Evolutionary conservation across 2,329 filamentous ascomycete genomes (phyloP).

Genomic region (Aspergillus fijiensis): DNA sequence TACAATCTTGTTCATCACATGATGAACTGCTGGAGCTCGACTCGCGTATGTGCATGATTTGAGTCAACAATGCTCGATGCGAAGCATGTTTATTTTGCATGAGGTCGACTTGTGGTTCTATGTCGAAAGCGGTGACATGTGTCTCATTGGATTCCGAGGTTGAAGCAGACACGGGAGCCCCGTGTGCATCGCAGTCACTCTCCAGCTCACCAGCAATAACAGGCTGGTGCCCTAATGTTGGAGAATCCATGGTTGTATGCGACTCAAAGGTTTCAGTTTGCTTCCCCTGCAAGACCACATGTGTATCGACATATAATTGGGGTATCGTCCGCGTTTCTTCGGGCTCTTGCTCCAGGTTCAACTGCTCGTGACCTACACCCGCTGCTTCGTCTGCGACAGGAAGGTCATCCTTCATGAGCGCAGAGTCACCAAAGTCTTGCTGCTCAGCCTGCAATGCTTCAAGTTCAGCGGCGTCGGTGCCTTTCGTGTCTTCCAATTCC

Average conservation of each 20-base stretch:
- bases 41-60: constrained; percentile 51
- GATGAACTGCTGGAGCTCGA: constrained; percentile 45
- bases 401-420: constrained; percentile 22
- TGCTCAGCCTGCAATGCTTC: constrained; percentile 20
- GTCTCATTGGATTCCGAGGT: constrained; percentile 63
- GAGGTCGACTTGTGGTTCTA: constrained; percentile 66
- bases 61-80: constrained; percentile 46
- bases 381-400: constrained; percentile 24
- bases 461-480: constrained; percentile 32
- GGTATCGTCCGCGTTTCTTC: constrained; percentile 18
- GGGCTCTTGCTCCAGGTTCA: constrained; percentile 3
- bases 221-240: constrained; percentile 41
- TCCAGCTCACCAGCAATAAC: constrained; percentile 12
- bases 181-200: constrained; percentile 7
- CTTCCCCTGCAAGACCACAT: constrained; percentile 14
- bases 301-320: constrained; percentile 31
- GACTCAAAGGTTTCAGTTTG: constrained; percentile 5
- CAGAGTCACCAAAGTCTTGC: constrained; percentile 7
- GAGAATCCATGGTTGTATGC: constrained; percentile 42
- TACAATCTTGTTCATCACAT: constrained; percentile 39
- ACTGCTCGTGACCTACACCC: constrained; percentile 16
- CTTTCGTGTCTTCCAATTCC: constrained; percentile 51
- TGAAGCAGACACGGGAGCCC: constrained; percentile 44
- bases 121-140: constrained; percentile 62
- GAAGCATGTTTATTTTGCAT: constrained; percentile 36